phyloP scores from a whole-genome alignment of 2,329 filamentous ascomycete species.

The Ophiostoma populinum region DNA sequence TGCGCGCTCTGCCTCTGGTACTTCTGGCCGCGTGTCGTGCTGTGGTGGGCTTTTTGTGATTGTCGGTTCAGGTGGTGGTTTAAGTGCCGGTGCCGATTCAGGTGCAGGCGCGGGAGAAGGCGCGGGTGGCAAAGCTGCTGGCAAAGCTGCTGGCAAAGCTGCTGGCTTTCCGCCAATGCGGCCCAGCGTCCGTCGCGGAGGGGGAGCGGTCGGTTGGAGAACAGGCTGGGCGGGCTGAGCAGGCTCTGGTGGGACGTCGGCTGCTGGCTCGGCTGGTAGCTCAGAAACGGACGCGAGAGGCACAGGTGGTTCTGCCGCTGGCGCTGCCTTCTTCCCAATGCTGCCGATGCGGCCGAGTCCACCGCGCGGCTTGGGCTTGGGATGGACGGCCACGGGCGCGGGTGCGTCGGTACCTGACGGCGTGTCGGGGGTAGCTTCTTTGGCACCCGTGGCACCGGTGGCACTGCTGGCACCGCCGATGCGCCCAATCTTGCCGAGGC shows the following conservation, averaged over 20 bases:
- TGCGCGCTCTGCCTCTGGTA: conserved; percentile 25
- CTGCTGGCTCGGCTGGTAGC: not conserved
- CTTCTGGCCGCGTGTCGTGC: not conserved
- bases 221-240: too few species aligned
- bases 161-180: too few species aligned
- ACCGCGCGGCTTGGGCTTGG: conserved; percentile 11
- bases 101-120: too few species aligned
- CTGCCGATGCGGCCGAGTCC: conserved; percentile 27
- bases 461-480: conserved; percentile 24
- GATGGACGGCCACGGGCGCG: not conserved
- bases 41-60: not conserved
- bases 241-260: too few species aligned
- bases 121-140: too few species aligned
- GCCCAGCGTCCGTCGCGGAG: too few species aligned
- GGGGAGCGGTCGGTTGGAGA: too few species aligned
- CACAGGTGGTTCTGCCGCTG: too few species aligned
- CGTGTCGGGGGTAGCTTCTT: conserved; percentile 17
- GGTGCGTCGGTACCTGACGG: conserved; percentile 23
- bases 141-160: too few species aligned
- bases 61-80: too few species aligned
- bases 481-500: conserved; percentile 6
- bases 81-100: not conserved
- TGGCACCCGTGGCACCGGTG: conserved; percentile 9
- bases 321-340: not conserved
- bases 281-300: too few species aligned